A percentile compares a stretch with the other conserved stretches of the same genome.
These are phyloP conservation scores for Iris macrosiphon DNA, from an alignment of 106 monocot genomes.

Conservation along the genomic window DNA sequence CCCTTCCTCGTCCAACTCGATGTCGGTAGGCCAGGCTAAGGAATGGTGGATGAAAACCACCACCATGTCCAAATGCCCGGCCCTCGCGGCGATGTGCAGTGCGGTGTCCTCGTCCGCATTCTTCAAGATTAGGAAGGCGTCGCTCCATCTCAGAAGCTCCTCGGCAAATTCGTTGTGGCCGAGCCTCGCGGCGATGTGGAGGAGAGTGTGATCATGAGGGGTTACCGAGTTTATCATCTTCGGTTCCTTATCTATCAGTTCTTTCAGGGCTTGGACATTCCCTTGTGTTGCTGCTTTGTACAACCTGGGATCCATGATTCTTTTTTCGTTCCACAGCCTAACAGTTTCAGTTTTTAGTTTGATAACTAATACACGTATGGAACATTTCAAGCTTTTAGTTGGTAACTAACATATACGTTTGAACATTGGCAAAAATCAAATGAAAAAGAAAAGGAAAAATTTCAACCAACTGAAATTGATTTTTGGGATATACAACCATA, in stretches of 20 bases:
- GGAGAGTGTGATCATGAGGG: constrained; percentile 21
- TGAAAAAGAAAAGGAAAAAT: too few species aligned
- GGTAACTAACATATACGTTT: too few species aligned
- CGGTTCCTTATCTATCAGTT: background rate
- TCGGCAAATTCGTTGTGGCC: constrained; percentile 16
- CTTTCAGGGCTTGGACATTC: constrained; percentile 5
- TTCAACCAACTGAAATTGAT: too few species aligned
- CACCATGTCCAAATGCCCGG: constrained; percentile 12
- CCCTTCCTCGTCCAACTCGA: background rate
- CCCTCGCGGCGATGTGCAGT: constrained; percentile 24
- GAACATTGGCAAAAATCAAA: too few species aligned
- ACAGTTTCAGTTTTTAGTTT: too few species aligned
- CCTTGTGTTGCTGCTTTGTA: constrained; percentile 25
- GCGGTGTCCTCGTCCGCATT: constrained; percentile 33
- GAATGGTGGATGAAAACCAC: constrained; percentile 7
- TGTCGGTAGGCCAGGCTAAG: background rate
- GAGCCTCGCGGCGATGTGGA: constrained; percentile 28
- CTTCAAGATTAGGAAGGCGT: constrained; percentile 7
- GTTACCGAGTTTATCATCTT: constrained; percentile 9
- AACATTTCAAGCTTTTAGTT: too few species aligned
- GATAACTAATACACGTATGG: too few species aligned
- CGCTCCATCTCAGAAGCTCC: background rate
- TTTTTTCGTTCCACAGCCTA: too few species aligned
- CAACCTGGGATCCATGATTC: constrained; percentile 16
- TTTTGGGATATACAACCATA: too few species aligned